Percentiles rank a stretch among this genome's conserved stretches.
These are phyloP conservation scores for Trypanosomatidae sp. DNA, from an alignment of 208 protist genomes.

Conservation along the genomic window DNA sequence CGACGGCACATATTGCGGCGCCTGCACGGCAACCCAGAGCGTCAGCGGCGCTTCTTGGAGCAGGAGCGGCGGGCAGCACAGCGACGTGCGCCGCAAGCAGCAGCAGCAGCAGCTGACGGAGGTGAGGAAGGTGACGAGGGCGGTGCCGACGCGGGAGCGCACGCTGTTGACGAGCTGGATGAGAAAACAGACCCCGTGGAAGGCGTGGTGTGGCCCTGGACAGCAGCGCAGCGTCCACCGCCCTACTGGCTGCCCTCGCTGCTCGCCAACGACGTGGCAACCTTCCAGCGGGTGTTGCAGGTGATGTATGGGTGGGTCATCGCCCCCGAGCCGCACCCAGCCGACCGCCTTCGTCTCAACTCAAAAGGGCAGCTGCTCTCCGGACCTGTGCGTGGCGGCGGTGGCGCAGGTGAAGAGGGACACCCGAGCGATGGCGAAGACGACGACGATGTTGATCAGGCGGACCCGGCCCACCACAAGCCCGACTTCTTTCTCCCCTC, in stretches of 20 bases:
- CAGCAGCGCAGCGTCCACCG: constrained; percentile 10
- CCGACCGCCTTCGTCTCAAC: constrained; percentile 20
- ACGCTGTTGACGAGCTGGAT: constrained; percentile 2
- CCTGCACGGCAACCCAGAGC: constrained; percentile 17
- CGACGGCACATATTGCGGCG: constrained; percentile 31
- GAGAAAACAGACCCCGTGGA: constrained; percentile 11
- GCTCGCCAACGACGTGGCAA: constrained; percentile 56
- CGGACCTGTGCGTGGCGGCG: no score
- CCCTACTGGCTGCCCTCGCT: constrained; percentile 72
- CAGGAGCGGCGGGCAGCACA: constrained; percentile 6
- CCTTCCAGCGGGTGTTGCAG: constrained; percentile 47
- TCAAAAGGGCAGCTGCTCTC: constrained; percentile 9
- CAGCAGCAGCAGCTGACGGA: not conserved
- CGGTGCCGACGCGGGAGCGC: constrained; percentile 22
- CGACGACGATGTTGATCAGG: constrained; percentile 20
- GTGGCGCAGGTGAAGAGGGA: not conserved
- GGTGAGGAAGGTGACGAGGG: constrained; percentile 20
- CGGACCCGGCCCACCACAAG: constrained; percentile 22
- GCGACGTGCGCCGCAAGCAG: not conserved
- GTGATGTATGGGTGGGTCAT: constrained; percentile 78
- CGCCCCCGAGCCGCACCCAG: constrained; percentile 31
- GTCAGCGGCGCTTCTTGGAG: constrained; percentile 16
- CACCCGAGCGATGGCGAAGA: constrained; percentile 22
- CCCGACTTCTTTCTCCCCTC: constrained; percentile 17
- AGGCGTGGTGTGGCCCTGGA: constrained; percentile 19